phyloP scores from a whole-genome alignment of 305 asterid species.

The Salvia sclarea region DNA sequence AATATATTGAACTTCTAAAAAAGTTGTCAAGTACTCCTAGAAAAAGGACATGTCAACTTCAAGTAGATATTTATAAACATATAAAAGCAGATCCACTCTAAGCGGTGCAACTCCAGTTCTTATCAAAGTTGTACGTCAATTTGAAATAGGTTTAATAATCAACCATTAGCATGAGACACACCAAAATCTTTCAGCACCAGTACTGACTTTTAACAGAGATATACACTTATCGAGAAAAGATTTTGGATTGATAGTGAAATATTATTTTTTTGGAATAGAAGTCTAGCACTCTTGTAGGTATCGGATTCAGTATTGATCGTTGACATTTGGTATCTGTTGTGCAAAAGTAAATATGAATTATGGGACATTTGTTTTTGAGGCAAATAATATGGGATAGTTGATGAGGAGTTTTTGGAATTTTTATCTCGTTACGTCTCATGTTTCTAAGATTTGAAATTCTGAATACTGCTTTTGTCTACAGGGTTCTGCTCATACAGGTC shows the following conservation, averaged over 20 bases:
- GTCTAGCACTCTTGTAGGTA: neutral
- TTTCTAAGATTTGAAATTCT: constrained; percentile 23
- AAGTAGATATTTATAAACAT: constrained; percentile 14
- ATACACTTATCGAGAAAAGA: neutral
- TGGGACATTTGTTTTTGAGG: too few relatives aligned
- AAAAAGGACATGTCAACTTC: neutral
- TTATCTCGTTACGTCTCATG: constrained; percentile 16
- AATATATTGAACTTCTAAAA: neutral
- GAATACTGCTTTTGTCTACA: constrained; percentile 41
- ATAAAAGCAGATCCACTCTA: constrained; percentile 5
- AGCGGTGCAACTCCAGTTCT: neutral
- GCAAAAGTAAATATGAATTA: neutral
- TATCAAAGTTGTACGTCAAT: constrained; percentile 11
- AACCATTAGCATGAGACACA: constrained; percentile 10
- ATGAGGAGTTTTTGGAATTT: constrained; percentile 3
- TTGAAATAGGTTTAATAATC: constrained; percentile 3
- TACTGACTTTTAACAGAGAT: neutral
- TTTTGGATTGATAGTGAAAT: neutral
- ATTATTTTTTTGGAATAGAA: neutral
- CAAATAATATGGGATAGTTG: neutral
- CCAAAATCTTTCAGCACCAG: constrained; percentile 1
- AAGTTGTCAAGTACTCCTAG: neutral
- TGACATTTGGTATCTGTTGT: constrained; percentile 19
- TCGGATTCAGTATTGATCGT: constrained; percentile 15
- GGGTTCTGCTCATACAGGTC: constrained; percentile 98